Base-by-base conservation (phyloP, 768 basidiomycete genomes). In the Nidularia pulvinata region DNA sequence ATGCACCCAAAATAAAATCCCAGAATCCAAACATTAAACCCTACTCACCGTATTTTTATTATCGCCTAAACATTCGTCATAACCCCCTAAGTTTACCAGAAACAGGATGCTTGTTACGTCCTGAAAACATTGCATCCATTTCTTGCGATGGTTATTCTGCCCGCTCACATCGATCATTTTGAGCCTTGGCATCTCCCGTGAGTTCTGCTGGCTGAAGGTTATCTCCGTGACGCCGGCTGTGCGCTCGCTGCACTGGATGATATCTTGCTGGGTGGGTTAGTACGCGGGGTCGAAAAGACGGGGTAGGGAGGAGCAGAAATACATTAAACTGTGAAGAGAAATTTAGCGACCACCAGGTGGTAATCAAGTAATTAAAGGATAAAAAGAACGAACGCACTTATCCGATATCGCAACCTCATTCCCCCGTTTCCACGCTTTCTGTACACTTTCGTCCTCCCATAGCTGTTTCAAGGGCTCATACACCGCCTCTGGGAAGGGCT, bases 111-210 rank as follows among this genome's bases (percentile, higher is more conserved):
- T 89, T 3, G 93, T 95, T 49, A 96, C 94, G 63, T 95, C 91
- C 72, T 95, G 92, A 75, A 95, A 95, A 66, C 91, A 93, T 62
- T 94, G 93, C 60, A 94, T 94, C 93, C 93, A 94, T 68, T 95
- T 95, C 69, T 92, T 78, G 55, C 93, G 74, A 67, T 95, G 93
- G 67, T 87, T 92, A 78, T 95, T 93, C 75, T 97, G 95, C 5
- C 95, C 95, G 30, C 90, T 89, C 35, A 91, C 95, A 63, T 97
- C 95, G 52, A 97, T 89, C 88, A 98, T 4, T 25, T 25, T 25
- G 25, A 25, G 25, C 25, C 25, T 92, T 51, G 93, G 77, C 86
- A 94, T 86, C 59, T 91, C 87, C 53, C 91, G 86, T 25, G 25
- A 25, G 43, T 87, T 89, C 58, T 81, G 77, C 52, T 95, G 77